Conservation (phyloP, 768 basidiomycete species). For the Hygrophorus russula region DNA sequence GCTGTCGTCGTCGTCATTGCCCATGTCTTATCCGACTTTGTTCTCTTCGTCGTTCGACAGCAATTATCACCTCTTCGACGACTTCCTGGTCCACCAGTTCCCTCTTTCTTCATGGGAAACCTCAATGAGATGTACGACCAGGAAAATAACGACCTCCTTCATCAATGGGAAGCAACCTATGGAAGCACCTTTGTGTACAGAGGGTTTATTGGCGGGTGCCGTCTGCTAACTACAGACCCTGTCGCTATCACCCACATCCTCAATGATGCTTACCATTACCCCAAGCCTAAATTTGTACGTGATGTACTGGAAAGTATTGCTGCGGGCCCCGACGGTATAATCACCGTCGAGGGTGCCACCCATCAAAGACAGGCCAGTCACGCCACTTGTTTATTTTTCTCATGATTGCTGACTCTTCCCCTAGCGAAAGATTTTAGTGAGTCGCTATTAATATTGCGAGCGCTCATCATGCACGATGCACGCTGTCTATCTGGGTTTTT, state of each 20-base stretch:
- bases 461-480: no score
- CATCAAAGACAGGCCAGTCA: slow-evolving; percentile 41
- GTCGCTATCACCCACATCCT: slow-evolving; percentile 49
- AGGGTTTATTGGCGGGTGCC: slow-evolving; percentile 38
- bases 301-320: slow-evolving; percentile 42
- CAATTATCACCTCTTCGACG: slow-evolving; percentile 33
- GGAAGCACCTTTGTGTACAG: slow-evolving; percentile 42
- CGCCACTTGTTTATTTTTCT: neutral
- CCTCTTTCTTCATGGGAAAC: slow-evolving; percentile 41
- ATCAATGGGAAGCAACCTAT: slow-evolving; percentile 32
- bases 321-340: slow-evolving; percentile 35
- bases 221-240: slow-evolving; percentile 51
- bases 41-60: slow-evolving; percentile 33
- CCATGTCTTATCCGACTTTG: slow-evolving; percentile 18
- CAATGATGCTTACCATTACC: slow-evolving; percentile 41
- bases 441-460: slow-evolving; percentile 15
- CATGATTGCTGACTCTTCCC: slow-evolving; percentile 2
- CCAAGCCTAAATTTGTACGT: slow-evolving; percentile 48
- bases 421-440: slow-evolving; percentile 40
- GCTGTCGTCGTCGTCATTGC: slow-evolving; percentile 16
- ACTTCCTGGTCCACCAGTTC: slow-evolving; percentile 34
- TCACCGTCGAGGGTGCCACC: slow-evolving; percentile 42
- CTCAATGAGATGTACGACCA: slow-evolving; percentile 43
- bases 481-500: no score
- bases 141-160: slow-evolving; percentile 41